Evolutionary conservation across 2,329 filamentous ascomycete species (phyloP).

Genomic region (Claviceps africana): DNA sequence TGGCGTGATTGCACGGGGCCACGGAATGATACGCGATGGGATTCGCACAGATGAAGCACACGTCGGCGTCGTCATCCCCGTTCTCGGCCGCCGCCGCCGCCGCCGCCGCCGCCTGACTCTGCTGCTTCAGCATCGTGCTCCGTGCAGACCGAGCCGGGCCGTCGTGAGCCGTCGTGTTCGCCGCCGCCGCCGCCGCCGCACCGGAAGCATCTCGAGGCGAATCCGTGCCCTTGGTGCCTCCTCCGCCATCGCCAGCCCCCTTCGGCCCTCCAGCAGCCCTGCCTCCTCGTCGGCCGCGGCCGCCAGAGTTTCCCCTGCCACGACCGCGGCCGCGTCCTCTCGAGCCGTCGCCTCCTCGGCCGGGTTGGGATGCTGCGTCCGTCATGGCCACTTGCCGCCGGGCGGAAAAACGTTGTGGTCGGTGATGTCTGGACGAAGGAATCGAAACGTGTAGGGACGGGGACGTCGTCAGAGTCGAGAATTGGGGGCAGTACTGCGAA

Average conservation of each 20-base stretch:
- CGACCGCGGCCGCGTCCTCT: slow-evolving; percentile 29
- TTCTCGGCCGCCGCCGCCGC: slow-evolving; percentile 14
- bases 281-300: slow-evolving; percentile 15
- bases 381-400: slow-evolving; percentile 6
- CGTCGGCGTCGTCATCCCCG: slow-evolving; percentile 48
- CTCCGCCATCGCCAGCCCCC: slow-evolving; percentile 3
- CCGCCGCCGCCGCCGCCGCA: slow-evolving; percentile 9
- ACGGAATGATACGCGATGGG: slow-evolving; percentile 76
- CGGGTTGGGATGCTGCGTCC: slow-evolving; percentile 10
- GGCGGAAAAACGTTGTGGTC: background rate
- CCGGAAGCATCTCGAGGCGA: slow-evolving; percentile 6
- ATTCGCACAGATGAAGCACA: slow-evolving; percentile 97
- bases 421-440: background rate
- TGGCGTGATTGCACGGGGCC: slow-evolving; percentile 88
- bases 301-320: slow-evolving; percentile 1
- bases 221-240: too few relatives aligned
- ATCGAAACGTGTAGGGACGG: background rate
- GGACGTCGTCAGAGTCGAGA: too few relatives aligned
- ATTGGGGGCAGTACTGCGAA: too few relatives aligned
- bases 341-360: slow-evolving; percentile 19
- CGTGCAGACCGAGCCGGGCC: slow-evolving; percentile 20
- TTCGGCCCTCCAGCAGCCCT: slow-evolving; percentile 10
- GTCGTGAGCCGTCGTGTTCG: slow-evolving; percentile 18
- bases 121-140: slow-evolving; percentile 10
- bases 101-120: slow-evolving; percentile 8